Evolutionary conservation across 2,329 filamentous ascomycete genomes (phyloP).

Genomic region (Ceratocystis albifundus): DNA sequence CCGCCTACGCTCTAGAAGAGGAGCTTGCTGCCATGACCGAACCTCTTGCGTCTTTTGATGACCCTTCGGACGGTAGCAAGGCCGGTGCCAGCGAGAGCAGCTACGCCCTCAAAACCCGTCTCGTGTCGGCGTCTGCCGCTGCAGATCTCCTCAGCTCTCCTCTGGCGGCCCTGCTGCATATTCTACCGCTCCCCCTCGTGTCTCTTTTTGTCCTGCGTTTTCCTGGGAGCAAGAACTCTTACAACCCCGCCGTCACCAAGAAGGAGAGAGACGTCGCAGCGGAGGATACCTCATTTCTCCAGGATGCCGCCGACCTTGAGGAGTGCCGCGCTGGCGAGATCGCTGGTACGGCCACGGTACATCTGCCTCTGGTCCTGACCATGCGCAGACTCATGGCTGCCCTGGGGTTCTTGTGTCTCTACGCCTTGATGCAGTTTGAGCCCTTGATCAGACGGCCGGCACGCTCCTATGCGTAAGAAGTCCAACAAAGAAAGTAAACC

Average conservation of each 20-base stretch:
- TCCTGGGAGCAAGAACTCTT: neutral
- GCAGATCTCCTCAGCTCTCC: slow-evolving; percentile 9
- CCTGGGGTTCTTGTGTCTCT: slow-evolving; percentile 21
- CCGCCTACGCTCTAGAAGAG: neutral
- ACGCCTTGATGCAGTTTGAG: slow-evolving; percentile 23
- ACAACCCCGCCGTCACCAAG: slow-evolving; percentile 4
- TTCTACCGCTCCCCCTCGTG: slow-evolving; percentile 18
- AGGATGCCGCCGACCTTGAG: slow-evolving; percentile 20
- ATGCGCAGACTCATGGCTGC: slow-evolving; percentile 22
- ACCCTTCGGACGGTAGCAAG: neutral
- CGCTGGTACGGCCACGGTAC: neutral
- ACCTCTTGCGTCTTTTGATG: slow-evolving; percentile 15
- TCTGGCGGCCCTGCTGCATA: slow-evolving; percentile 9
- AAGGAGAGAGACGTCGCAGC: slow-evolving; percentile 7
- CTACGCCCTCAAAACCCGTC: neutral
- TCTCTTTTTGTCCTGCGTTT: slow-evolving; percentile 17
- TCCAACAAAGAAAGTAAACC: neutral
- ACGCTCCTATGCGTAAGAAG: slow-evolving; percentile 21
- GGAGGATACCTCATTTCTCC: slow-evolving; percentile 18
- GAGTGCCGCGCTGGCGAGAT: slow-evolving; percentile 16
- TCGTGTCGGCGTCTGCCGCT: slow-evolving; percentile 3
- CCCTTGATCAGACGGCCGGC: slow-evolving; percentile 22
- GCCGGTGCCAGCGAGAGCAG: neutral
- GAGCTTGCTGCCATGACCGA: slow-evolving; percentile 12
- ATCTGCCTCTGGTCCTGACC: slow-evolving; percentile 19